phyloP scores from a whole-genome alignment of 1,284 basidiomycete species.

The Schizophyllum amplum region DNA sequence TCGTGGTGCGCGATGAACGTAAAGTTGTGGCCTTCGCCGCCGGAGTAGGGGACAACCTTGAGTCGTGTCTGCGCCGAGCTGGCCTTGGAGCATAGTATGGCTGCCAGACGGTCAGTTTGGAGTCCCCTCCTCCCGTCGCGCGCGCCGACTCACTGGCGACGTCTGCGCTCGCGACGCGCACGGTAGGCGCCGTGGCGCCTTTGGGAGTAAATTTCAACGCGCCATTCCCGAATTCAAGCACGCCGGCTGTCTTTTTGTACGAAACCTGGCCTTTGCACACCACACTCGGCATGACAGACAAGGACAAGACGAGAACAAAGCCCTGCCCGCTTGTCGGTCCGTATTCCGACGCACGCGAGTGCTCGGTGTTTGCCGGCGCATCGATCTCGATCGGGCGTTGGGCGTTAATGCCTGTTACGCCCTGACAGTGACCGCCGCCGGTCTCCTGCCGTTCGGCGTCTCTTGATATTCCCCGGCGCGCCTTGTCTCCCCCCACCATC shows the following conservation, averaged over 20 bases:
- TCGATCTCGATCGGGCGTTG: too few species aligned
- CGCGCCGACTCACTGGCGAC: constrained; percentile 47
- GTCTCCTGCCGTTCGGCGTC: too few species aligned
- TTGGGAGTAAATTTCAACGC: constrained; percentile 70
- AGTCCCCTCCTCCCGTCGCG: constrained; percentile 2
- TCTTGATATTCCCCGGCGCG: too few species aligned
- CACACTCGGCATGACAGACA: constrained; percentile 32
- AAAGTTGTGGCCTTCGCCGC: constrained; percentile 71
- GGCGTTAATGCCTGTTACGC: too few species aligned
- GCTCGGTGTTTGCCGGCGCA: too few species aligned
- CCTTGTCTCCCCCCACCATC: not conserved
- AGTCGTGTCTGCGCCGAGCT: constrained; percentile 68
- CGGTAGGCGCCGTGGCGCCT: constrained; percentile 48
- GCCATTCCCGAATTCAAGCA: constrained; percentile 59
- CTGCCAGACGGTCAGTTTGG: constrained; percentile 31
- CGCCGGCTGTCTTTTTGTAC: constrained; percentile 72
- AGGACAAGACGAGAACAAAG: too few species aligned
- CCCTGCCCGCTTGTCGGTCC: too few species aligned
- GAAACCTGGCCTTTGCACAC: constrained; percentile 54
- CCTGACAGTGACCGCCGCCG: too few species aligned
- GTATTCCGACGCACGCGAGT: too few species aligned
- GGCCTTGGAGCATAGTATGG: constrained; percentile 77
- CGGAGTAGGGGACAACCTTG: constrained; percentile 57
- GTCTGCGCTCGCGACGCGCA: constrained; percentile 53
- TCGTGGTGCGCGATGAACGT: constrained; percentile 64